Percentiles rank a stretch among this genome's conserved stretches.
Conservation (phyloP, 2,329 filamentous ascomycete genomes). For the Aspergillus felis region DNA sequence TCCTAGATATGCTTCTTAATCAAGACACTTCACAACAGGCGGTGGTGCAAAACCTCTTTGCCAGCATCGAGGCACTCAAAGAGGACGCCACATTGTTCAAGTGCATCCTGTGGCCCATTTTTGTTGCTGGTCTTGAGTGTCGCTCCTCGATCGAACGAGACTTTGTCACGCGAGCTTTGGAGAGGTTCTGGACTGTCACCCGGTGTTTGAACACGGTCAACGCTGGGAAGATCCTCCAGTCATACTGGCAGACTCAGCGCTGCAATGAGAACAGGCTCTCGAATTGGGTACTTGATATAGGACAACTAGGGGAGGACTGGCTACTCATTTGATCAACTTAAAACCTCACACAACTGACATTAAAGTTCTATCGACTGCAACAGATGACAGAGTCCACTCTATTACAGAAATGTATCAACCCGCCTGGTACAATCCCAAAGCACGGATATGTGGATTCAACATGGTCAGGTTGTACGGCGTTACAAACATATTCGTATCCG, state of each 20-base stretch:
- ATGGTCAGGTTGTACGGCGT: conserved; percentile 1
- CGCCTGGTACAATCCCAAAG: conserved; percentile 1
- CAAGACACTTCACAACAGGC: conserved; percentile 12
- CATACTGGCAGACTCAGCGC: conserved; percentile 21
- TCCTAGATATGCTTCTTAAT: conserved; percentile 23
- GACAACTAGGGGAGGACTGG: conserved; percentile 25
- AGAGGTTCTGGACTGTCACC: conserved; percentile 28
- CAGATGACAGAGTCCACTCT: no score
- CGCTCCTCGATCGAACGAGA: conserved; percentile 17
- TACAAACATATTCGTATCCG: background rate
- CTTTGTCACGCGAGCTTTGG: conserved; percentile 21
- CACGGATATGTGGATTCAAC: conserved; percentile 1
- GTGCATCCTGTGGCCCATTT: conserved; percentile 34
- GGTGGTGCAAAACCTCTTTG: conserved; percentile 22
- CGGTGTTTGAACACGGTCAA: conserved; percentile 32
- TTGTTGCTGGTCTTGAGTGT: conserved; percentile 31
- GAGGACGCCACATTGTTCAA: conserved; percentile 26
- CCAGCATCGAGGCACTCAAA: conserved; percentile 21
- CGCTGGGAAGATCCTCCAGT: conserved; percentile 25
- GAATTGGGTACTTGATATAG: conserved; percentile 30
- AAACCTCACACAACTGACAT: conserved; percentile 15
- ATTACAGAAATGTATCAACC: background rate
- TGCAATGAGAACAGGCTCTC: conserved; percentile 1
- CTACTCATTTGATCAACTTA: conserved; percentile 23
- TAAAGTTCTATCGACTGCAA: no score